A percentile compares a stretch with the other conserved stretches of the same genome.
phyloP scores from a whole-genome alignment of 164 flowering plant species.

The Kingdonia uniflora region DNA sequence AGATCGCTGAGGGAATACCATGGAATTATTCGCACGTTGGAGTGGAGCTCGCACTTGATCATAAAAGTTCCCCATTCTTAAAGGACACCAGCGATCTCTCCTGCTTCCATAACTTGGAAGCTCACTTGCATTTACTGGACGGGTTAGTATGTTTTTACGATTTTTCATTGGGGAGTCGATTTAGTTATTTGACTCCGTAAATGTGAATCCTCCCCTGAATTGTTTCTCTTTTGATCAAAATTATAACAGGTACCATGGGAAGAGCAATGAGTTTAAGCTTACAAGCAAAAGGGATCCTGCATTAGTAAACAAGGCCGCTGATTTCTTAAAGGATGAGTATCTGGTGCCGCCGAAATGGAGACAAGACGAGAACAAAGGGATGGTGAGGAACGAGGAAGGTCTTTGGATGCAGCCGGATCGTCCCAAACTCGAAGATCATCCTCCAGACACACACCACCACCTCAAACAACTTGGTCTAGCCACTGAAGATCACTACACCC shows the following conservation, averaged over 20 bases:
- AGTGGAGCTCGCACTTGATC: conserved; percentile 51
- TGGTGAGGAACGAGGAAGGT: conserved; percentile 45
- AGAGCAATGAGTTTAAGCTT: conserved; percentile 37
- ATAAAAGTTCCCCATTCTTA: conserved; percentile 51
- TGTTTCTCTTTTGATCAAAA: no score
- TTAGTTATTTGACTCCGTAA: no score
- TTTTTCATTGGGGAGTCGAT: no score
- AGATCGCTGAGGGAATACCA: conserved; percentile 28
- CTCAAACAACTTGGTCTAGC: conserved; percentile 18
- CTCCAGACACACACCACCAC: conserved; percentile 27
- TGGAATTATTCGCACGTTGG: conserved; percentile 20
- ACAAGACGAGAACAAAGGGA: conserved; percentile 65
- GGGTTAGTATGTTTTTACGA: conserved; percentile 28
- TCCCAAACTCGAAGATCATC: conserved; percentile 38
- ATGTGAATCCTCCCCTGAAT: no score
- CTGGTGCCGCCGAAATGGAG: conserved; percentile 61
- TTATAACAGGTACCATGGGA: conserved; percentile 39
- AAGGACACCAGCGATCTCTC: conserved; percentile 22
- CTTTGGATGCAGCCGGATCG: conserved; percentile 54
- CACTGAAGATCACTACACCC: neutral
- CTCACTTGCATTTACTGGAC: conserved; percentile 52
- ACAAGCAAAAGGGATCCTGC: conserved; percentile 55
- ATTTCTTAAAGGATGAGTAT: conserved; percentile 51
- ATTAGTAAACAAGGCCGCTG: conserved; percentile 54
- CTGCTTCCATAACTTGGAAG: conserved; percentile 56